These are phyloP conservation scores for Kazachstania kunashirensis DNA, from an alignment of 805 yeast species.

Conservation along the genomic window DNA sequence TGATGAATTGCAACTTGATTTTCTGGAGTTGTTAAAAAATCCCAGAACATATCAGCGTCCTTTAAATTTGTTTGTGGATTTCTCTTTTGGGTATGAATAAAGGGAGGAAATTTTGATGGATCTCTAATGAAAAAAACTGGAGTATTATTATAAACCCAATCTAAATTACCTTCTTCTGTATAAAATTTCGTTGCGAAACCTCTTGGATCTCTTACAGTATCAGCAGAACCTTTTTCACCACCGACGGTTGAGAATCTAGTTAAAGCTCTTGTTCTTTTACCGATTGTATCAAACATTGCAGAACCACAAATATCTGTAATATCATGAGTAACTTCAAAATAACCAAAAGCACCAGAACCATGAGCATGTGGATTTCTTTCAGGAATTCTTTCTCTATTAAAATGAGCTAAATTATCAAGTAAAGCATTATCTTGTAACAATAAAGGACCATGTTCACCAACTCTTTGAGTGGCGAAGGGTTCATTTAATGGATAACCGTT, in stretches of 20 bases:
- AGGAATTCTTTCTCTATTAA: constrained; percentile 83
- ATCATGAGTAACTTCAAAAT: constrained; percentile 80
- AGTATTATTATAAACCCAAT: constrained; percentile 67
- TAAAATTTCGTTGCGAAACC: constrained; percentile 58
- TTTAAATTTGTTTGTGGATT: constrained; percentile 63
- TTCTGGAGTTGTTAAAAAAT: constrained; percentile 48
- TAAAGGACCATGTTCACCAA: constrained; percentile 70
- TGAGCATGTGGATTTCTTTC: constrained; percentile 92
- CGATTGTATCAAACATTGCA: constrained; percentile 59
- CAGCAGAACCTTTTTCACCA: constrained; percentile 59
- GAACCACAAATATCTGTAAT: constrained; percentile 63
- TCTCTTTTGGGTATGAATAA: constrained; percentile 63
- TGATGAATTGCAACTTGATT: constrained; percentile 77
- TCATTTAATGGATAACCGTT: constrained; percentile 71
- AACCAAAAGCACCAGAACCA: constrained; percentile 87
- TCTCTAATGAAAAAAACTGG: constrained; percentile 59
- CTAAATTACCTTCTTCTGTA: constrained; percentile 60
- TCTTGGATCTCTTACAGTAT: constrained; percentile 59
- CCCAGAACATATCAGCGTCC: constrained; percentile 81
- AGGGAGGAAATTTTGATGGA: constrained; percentile 54
- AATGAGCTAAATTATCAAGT: constrained; percentile 75
- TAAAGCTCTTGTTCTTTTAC: constrained; percentile 66
- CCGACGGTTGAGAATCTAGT: constrained; percentile 71
- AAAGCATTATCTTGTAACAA: constrained; percentile 73
- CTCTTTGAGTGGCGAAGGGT: constrained; percentile 66